A percentile compares a stretch with the other conserved stretches of the same genome.
Evolutionary conservation across 306 rosid species (phyloP).

Genomic region (Dryas alaskensis): DNA sequence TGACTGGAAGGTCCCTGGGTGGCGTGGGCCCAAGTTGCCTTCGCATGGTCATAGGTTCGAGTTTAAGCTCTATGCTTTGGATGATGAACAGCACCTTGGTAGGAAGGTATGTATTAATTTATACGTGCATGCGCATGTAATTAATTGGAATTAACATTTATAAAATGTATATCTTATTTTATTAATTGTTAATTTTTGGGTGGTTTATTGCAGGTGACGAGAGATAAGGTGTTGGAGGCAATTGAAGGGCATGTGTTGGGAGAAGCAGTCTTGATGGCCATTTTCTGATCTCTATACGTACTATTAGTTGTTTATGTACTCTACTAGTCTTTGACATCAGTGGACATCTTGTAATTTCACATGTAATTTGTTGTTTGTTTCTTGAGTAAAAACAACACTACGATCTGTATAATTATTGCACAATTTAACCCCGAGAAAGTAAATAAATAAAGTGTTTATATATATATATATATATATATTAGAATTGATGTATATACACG

Average conservation of each 20-base stretch:
- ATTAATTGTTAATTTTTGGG: neutral
- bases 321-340: too few relatives aligned
- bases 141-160: neutral
- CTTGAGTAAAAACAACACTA: too few relatives aligned
- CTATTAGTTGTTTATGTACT: neutral
- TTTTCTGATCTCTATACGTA: slow-evolving; percentile 26
- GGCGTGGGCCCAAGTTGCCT: slow-evolving; percentile 70
- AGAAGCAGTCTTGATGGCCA: slow-evolving; percentile 54
- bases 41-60: slow-evolving; percentile 60
- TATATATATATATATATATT: too few relatives aligned
- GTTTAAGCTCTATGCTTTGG: slow-evolving; percentile 82
- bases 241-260: slow-evolving; percentile 67
- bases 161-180: too few relatives aligned
- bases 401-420: too few relatives aligned
- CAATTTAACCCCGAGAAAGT: too few relatives aligned
- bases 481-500: too few relatives aligned
- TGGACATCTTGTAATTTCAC: too few relatives aligned
- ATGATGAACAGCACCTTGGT: slow-evolving; percentile 56
- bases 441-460: too few relatives aligned
- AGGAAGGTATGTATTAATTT: slow-evolving; percentile 44
- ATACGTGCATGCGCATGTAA: neutral
- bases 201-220: slow-evolving; percentile 48
- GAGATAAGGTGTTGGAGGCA: slow-evolving; percentile 65
- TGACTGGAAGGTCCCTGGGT: slow-evolving; percentile 69
- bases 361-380: too few relatives aligned